Base-by-base conservation (phyloP, 176 grass and related monocot species). In the Aegilops bicornis region DNA sequence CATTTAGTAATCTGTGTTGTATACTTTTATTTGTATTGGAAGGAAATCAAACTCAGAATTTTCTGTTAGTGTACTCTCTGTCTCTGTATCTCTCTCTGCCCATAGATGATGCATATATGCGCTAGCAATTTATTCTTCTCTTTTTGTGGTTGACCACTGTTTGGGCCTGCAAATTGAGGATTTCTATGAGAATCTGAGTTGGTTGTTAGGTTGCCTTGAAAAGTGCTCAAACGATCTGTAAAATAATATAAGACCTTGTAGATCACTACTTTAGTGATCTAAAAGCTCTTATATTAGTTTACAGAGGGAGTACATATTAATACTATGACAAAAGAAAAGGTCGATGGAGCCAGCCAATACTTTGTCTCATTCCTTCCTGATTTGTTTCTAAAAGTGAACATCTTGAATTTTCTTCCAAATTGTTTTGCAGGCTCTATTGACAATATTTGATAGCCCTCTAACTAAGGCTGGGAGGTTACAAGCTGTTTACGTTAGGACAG, bases 381-480 rank as follows among this genome's bases (percentile, higher is more conserved):
- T 56, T 6, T 56, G 6, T 20, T 56, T 56, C n/a, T 47, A 47
- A 37, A 54, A 12, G 23, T 19, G 19, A 45, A 17, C 56, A 31
- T 1, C 4, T 76, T 80, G 30, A 67, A 3, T 60, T 61, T 52
- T n/a, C 50, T 56, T 70, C 16, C 8, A 19, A 79, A 88, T 50
- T 73, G 37, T 88, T 64, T 24, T 82, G 58, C 60, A 98, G 96
- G 92, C 97, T 69, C 84, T 96, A 73, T 85, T 96, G 65, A 92
- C 94, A 63, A 96, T 98, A 91, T 94, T 98, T 76, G 94, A 98
- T 91, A 98, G 97, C 54, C 97, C 94, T 29, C 77, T 98, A 69
- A 94, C 88, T 74, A 98, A 98, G 80, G 94, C 94, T 90, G 94
- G 96, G 64, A 94, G 97, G 81, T 76, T 94, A 79, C 92, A 98